Evolutionary conservation across 2,329 filamentous ascomycete genomes (phyloP).

Genomic region (Furcasterigmium sp.): DNA sequence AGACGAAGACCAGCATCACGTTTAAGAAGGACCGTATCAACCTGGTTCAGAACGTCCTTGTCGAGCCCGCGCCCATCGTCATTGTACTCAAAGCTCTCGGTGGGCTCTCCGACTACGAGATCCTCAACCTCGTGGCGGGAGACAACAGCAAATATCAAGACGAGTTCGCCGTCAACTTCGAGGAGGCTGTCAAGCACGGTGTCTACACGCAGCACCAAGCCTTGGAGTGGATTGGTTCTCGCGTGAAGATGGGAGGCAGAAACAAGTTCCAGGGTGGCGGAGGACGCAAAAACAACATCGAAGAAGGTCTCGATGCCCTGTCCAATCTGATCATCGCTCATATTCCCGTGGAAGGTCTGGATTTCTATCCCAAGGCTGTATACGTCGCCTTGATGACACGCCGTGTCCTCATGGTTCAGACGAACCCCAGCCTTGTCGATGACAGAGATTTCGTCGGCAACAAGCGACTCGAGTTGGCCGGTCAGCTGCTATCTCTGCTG

Average conservation of each 20-base stretch:
- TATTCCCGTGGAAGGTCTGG: conserved; percentile 82
- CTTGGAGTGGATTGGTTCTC: conserved; percentile 81
- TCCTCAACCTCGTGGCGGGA: conserved; percentile 84
- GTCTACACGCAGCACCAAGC: conserved; percentile 94
- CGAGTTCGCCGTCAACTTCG: conserved; percentile 91
- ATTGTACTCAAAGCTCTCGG: conserved; percentile 91
- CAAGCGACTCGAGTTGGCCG: conserved; percentile 90
- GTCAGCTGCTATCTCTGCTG: conserved; percentile 85
- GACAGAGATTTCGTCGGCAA: conserved; percentile 98
- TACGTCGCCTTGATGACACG: conserved; percentile 97
- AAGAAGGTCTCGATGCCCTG: conserved; percentile 89
- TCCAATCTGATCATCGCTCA: conserved; percentile 93
- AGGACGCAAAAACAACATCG: conserved; percentile 71
- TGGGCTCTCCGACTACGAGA: conserved; percentile 90
- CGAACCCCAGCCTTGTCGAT: conserved; percentile 84
- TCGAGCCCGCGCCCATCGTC: conserved; percentile 91
- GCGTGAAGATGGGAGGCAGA: conserved; percentile 81
- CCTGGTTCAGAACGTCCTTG: conserved; percentile 87
- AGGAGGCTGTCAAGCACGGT: conserved; percentile 77
- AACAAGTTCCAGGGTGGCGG: conserved; percentile 45
- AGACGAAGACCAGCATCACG: conserved; percentile 95
- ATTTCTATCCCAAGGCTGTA: conserved; percentile 94
- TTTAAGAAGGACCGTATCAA: conserved; percentile 90
- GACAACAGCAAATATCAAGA: conserved; percentile 87
- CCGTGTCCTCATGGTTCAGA: conserved; percentile 89